A percentile compares a stretch with the other conserved stretches of the same genome.
phyloP scores from a whole-genome alignment of 2,329 filamentous ascomycete species.

The Pseudopyricularia cyperi region DNA sequence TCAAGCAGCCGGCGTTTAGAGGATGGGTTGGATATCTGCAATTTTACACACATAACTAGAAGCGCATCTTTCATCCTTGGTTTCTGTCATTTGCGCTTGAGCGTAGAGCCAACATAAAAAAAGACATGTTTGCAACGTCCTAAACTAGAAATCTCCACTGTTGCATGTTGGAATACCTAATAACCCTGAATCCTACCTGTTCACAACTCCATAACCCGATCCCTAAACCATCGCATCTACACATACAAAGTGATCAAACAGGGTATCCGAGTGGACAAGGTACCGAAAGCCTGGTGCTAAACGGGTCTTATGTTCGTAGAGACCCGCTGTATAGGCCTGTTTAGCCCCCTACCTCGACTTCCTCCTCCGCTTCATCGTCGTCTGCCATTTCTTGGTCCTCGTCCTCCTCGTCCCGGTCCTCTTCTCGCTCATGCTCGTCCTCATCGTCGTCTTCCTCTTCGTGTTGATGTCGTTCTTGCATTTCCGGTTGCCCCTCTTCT shows the following conservation, averaged over 20 bases:
- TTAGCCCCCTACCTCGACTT: slow-evolving; percentile 10
- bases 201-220: too few relatives aligned
- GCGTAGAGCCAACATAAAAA: not conserved
- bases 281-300: not conserved
- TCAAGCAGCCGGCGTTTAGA: not conserved
- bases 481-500: slow-evolving; percentile 8
- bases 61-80: not conserved
- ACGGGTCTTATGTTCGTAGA: not conserved
- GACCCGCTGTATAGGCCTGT: not conserved
- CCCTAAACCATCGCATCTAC: too few relatives aligned
- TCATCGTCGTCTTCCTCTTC: slow-evolving; percentile 17
- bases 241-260: not conserved
- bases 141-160: not conserved
- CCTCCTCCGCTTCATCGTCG: slow-evolving; percentile 5
- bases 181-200: too few relatives aligned
- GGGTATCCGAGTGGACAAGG: not conserved
- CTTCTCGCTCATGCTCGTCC: not conserved
- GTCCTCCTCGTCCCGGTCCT: slow-evolving; percentile 3
- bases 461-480: slow-evolving; percentile 14
- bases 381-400: slow-evolving; percentile 7
- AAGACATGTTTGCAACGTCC: not conserved
- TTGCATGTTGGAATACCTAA: too few relatives aligned
- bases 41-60: not conserved
- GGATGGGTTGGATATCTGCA: not conserved
- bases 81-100: not conserved